Evolutionary conservation across 129 eudicot species (phyloP).

Genomic region (Mikania micrantha): DNA sequence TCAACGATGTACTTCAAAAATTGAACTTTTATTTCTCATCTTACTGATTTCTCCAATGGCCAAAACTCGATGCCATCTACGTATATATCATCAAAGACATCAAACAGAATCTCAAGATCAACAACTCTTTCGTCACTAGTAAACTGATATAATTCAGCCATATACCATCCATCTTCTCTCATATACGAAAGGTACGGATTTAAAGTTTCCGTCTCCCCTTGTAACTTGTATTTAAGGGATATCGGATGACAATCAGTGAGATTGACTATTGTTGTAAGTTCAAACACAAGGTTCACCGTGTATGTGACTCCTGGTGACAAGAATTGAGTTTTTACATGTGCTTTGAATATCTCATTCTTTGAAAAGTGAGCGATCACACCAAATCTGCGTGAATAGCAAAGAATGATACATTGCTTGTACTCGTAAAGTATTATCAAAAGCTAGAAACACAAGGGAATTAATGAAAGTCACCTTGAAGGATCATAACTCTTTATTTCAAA

Average conservation of each 20-base stretch:
- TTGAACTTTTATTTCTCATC: background rate
- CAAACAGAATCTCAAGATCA: background rate
- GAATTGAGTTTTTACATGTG: slow-evolving; percentile 1
- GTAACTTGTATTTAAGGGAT: background rate
- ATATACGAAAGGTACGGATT: background rate
- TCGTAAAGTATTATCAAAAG: background rate
- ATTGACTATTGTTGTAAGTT: background rate
- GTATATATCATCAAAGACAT: background rate
- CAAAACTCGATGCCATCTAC: background rate
- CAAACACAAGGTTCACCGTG: background rate
- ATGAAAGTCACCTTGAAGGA: background rate
- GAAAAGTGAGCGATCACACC: background rate
- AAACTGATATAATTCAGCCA: background rate
- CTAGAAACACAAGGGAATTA: background rate
- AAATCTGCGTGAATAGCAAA: background rate
- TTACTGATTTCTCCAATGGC: background rate
- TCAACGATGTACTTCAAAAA: no score
- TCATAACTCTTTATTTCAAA: no score
- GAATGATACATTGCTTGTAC: background rate
- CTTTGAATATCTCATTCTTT: background rate
- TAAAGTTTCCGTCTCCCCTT: background rate
- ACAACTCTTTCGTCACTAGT: background rate
- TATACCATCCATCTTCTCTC: background rate
- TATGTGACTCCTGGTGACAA: background rate
- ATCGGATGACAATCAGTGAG: background rate